Conservation (phyloP, 768 basidiomycete species). For the Antrodiella citrinella region DNA sequence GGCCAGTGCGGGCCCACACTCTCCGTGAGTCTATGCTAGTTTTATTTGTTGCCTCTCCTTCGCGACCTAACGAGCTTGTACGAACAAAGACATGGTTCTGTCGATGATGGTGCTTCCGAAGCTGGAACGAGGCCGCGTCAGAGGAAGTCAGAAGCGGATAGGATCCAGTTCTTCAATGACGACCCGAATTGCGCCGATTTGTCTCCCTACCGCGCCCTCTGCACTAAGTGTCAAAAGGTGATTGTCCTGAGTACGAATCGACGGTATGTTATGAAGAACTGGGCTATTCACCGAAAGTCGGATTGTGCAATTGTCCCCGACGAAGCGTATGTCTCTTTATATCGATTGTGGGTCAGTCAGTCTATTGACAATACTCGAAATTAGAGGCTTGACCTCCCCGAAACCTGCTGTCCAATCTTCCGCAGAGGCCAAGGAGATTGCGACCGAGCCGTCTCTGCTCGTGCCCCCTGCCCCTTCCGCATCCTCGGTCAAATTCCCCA, state of each 20-base stretch:
- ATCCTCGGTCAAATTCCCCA: no score
- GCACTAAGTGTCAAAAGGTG: conserved; percentile 48
- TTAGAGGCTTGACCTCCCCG: neutral
- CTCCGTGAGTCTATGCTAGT: neutral
- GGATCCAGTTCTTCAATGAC: conserved; percentile 55
- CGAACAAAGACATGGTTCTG: neutral
- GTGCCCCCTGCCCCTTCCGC: neutral
- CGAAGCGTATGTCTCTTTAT: no score
- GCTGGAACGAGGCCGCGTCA: neutral
- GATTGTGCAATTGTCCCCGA: conserved; percentile 45
- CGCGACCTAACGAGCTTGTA: neutral
- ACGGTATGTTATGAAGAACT: conserved; percentile 50
- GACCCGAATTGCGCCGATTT: conserved; percentile 50
- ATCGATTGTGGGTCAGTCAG: no score
- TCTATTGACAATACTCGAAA: no score
- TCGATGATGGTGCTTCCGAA: neutral
- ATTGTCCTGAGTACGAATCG: conserved; percentile 48
- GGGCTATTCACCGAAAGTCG: conserved; percentile 49
- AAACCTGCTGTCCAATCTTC: neutral
- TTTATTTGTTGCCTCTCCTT: neutral
- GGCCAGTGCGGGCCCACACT: neutral
- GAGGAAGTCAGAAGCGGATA: conserved; percentile 48
- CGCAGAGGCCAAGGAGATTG: neutral
- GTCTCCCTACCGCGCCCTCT: conserved; percentile 51
- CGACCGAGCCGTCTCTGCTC: neutral